Evolutionary conservation across 2,329 filamentous ascomycete species (phyloP), one percentile per base, ranked within the genome.

Genomic region (Hypomyces perniciosus): DNA sequence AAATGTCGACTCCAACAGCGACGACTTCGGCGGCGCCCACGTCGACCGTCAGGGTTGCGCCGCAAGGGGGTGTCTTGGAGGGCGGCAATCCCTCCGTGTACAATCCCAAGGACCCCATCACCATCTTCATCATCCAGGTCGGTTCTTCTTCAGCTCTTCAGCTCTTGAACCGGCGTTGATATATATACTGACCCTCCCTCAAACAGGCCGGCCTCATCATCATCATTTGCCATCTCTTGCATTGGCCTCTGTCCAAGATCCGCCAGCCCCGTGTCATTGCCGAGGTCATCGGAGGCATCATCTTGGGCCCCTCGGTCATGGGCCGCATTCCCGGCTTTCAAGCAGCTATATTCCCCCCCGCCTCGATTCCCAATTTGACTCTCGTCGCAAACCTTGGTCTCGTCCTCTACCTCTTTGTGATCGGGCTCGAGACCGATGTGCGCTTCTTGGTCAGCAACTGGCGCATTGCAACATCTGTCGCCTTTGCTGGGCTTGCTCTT

Each of bases 301-400:
- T 96, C 35, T 78, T 96, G 1, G 90, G 90, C 4, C 90, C 90
- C 1, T 93, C 90, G 0, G 86, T 95, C 26, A 86, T 95, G 82
- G 90, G 90, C 62, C 83, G 86, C 47, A 90, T 95, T 26, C 89
- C 89, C 1, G 83, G 84, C 37, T 96, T 95, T 71, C 76, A 81
- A 46, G 69, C 74, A 3, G 75, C 85, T 56, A 92, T 96, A 57
- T 96, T 96, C 62, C 90, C 90, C 0, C 63, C 73, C 0, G 79
- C 72, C 1, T 90, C 88, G 2, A 87, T 95, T 67, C 84, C 88
- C 2, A 83, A 85, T 47, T 73, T 96, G 45, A 84, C 74, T 59
- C 78, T 91, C 48, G 87, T 89, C 41, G 90, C 90, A 41, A 95
- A 93, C 59, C 70, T 96, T 4, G 90, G 90, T 5, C 73, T 96